Evolutionary conservation across 1,139 yeast genomes (phyloP).

Genomic region (Tardiomyces depauwii): DNA sequence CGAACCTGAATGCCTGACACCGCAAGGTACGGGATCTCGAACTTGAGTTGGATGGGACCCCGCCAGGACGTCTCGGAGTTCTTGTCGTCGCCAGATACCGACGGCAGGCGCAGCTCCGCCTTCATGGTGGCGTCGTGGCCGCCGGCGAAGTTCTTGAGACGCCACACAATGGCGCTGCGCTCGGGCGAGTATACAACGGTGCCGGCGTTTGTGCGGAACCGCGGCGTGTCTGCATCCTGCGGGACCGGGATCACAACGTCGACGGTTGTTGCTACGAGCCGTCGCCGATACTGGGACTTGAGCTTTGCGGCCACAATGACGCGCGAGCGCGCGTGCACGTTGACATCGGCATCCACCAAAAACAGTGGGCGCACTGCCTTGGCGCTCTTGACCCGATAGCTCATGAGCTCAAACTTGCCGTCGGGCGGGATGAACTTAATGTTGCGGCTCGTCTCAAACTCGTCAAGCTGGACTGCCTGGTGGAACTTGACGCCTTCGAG

Average conservation of each 20-base stretch:
- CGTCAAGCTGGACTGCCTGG: conserved; percentile 68
- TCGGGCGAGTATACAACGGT: conserved; percentile 83
- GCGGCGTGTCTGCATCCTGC: conserved; percentile 84
- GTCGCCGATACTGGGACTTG: conserved; percentile 71
- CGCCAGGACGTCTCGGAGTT: conserved; percentile 4
- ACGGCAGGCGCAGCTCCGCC: conserved; percentile 77
- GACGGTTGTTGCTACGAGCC: conserved; percentile 71
- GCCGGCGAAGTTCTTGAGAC: conserved; percentile 75
- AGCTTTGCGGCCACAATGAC: conserved; percentile 66
- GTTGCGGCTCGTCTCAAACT: conserved; percentile 63
- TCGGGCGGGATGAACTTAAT: conserved; percentile 78
- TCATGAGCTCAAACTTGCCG: conserved; percentile 74
- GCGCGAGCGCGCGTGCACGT: conserved; percentile 69
- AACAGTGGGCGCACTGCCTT: conserved; percentile 22
- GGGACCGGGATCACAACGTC: conserved; percentile 84
- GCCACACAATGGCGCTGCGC: conserved; percentile 72
- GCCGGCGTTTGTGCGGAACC: conserved; percentile 70
- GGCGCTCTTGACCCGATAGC: conserved; percentile 47
- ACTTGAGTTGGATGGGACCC: conserved; percentile 49
- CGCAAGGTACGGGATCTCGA: conserved; percentile 91
- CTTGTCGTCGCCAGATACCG: conserved; percentile 33
- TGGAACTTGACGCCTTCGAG: conserved; percentile 86
- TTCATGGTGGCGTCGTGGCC: conserved; percentile 79
- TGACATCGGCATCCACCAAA: conserved; percentile 40
- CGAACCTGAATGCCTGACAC: conserved; percentile 92